These are phyloP conservation scores for Quercus tomentella DNA, from an alignment of 331 rosid genomes.

Conservation along the genomic window DNA sequence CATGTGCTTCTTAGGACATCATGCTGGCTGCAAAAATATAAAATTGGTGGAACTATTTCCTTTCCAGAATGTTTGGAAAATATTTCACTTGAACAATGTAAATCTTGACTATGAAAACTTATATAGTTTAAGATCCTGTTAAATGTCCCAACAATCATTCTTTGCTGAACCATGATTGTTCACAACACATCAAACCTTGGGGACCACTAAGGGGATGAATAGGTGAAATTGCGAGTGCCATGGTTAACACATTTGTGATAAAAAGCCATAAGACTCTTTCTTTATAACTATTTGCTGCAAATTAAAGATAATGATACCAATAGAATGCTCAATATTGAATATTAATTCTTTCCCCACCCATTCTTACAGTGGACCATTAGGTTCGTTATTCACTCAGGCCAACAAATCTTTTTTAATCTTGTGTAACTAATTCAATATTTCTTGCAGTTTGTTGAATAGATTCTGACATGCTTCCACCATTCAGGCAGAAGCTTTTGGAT, in stretches of 20 bases:
- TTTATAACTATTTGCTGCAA: not conserved
- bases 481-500: not conserved
- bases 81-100: not conserved
- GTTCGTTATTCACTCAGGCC: not conserved
- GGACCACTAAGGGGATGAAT: not conserved
- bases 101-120: not conserved
- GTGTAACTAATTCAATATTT: not conserved
- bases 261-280: not conserved
- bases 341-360: not conserved
- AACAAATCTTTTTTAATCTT: not conserved
- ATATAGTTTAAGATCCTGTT: not conserved
- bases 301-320: not conserved
- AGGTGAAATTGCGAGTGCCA: not conserved
- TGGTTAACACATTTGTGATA: not conserved
- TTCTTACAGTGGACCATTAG: not conserved
- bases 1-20: not conserved
- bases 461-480: not conserved
- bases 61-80: not conserved
- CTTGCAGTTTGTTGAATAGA: not conserved
- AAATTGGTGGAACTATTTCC: not conserved
- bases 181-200: not conserved
- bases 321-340: not conserved
- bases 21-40: not conserved
- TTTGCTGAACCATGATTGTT: not conserved
- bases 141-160: not conserved